Percentiles rank a stretch among this genome's conserved stretches.
phyloP scores from a whole-genome alignment of 1,139 yeast species.

The Spathaspora sp. region DNA sequence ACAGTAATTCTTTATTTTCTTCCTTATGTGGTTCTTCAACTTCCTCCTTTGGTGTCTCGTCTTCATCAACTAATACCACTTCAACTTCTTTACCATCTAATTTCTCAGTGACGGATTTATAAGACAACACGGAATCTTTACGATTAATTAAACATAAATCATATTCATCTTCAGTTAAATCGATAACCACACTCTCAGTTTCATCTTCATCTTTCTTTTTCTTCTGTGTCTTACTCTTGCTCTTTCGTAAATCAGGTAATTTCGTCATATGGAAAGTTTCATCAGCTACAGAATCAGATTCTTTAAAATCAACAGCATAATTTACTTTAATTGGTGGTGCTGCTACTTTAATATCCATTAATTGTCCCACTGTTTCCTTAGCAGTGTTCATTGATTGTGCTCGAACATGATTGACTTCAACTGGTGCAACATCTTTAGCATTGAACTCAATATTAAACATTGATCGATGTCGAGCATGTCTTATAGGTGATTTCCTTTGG shows the following conservation, averaged over 20 bases:
- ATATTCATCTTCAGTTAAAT: constrained; percentile 42
- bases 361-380: constrained; percentile 10
- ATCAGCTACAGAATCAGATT: constrained; percentile 21
- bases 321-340: constrained; percentile 41
- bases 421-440: constrained; percentile 1
- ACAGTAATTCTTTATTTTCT: too few species aligned
- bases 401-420: constrained; percentile 14
- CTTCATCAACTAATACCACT: constrained; percentile 46
- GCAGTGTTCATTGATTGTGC: constrained; percentile 14
- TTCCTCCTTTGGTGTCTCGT: constrained; percentile 8
- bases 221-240: background rate
- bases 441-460: constrained; percentile 39
- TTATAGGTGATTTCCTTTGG: constrained; percentile 24
- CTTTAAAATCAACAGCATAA: constrained; percentile 45
- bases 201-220: constrained; percentile 18
- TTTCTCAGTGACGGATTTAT: constrained; percentile 41
- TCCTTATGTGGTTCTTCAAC: background rate
- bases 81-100: constrained; percentile 44
- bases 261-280: constrained; percentile 4
- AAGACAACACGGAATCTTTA: constrained; percentile 34
- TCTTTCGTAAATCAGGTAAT: background rate
- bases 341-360: constrained; percentile 27
- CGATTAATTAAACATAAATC: constrained; percentile 39
- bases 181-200: constrained; percentile 42
- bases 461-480: constrained; percentile 41